phyloP scores from a whole-genome alignment of 176 grass and related monocot genomes.

The Ampelocalamus luodianensis region DNA sequence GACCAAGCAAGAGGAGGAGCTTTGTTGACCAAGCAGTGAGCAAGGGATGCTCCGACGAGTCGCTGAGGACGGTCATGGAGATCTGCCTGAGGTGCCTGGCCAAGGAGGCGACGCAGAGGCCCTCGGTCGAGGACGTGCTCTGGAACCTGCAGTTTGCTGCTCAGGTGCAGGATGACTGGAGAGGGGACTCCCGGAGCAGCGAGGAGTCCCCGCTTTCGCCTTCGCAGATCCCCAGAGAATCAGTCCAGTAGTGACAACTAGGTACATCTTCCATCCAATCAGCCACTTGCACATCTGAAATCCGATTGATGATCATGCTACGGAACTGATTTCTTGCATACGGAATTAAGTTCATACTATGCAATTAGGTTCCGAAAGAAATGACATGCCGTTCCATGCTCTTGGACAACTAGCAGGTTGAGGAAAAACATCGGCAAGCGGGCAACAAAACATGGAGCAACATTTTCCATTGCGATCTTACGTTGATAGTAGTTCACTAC shows the following conservation, averaged over 20 bases:
- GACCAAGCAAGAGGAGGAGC: constrained; percentile 38
- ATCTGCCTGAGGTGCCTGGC: constrained; percentile 81
- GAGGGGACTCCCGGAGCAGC: constrained; percentile 56
- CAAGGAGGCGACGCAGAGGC: constrained; percentile 71
- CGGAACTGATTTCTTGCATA: not conserved
- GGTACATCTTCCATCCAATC: not conserved
- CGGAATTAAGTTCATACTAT: not conserved
- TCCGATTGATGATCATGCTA: not conserved
- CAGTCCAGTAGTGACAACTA: not conserved
- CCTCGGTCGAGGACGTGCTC: constrained; percentile 87
- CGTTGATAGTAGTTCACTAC: not conserved
- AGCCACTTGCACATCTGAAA: not conserved
- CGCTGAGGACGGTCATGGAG: constrained; percentile 76
- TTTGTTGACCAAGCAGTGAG: constrained; percentile 57
- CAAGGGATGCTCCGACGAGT: constrained; percentile 66
- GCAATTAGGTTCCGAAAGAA: not conserved
- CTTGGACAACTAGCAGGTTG: constrained; percentile 7
- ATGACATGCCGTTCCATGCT: not conserved
- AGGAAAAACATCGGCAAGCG: not conserved
- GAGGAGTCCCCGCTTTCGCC: constrained; percentile 65
- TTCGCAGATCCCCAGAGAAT: constrained; percentile 43
- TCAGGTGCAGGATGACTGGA: constrained; percentile 88
- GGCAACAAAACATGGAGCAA: not conserved
- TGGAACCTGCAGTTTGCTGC: constrained; percentile 95
- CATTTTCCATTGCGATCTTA: not conserved